A percentile compares a stretch with the other conserved stretches of the same genome.
phyloP scores from a whole-genome alignment of 2,329 filamentous ascomycete species.

The Stagonosporopsis chrysanthemi region DNA sequence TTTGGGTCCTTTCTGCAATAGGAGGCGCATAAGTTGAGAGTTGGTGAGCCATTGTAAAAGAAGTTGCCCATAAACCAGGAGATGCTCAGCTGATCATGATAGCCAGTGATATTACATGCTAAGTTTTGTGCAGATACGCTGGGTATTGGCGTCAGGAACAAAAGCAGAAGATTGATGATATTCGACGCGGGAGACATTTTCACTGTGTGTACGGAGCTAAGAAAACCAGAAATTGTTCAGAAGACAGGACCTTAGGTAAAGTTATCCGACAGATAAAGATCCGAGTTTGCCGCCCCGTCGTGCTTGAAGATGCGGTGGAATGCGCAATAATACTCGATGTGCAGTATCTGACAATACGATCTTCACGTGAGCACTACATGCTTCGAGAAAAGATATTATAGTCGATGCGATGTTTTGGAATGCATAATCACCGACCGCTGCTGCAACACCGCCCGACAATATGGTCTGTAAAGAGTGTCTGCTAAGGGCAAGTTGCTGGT shows the following conservation, averaged over 20 bases:
- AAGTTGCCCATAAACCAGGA: conserved; percentile 36
- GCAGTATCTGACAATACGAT: neutral
- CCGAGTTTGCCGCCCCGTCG: neutral
- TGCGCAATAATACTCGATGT: neutral
- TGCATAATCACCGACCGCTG: neutral
- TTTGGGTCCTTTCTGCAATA: conserved; percentile 28
- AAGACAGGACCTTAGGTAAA: neutral
- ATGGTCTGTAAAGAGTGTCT: neutral
- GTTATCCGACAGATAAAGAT: neutral
- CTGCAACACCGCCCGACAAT: neutral
- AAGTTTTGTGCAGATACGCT: neutral
- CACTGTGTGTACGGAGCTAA: neutral
- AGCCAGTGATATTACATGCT: conserved; percentile 24
- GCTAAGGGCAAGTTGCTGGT: neutral
- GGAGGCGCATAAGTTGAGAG: conserved; percentile 29
- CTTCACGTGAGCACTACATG: neutral
- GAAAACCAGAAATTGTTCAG: neutral
- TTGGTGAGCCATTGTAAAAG: conserved; percentile 29
- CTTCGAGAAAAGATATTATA: neutral
- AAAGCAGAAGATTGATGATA: neutral
- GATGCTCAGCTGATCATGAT: conserved; percentile 15
- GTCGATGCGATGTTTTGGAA: neutral
- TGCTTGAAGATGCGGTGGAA: neutral
- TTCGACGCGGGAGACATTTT: neutral
- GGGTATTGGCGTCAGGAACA: neutral